Conservation (phyloP, 2,329 filamentous ascomycete genomes). For the Alternaria consortialis region DNA sequence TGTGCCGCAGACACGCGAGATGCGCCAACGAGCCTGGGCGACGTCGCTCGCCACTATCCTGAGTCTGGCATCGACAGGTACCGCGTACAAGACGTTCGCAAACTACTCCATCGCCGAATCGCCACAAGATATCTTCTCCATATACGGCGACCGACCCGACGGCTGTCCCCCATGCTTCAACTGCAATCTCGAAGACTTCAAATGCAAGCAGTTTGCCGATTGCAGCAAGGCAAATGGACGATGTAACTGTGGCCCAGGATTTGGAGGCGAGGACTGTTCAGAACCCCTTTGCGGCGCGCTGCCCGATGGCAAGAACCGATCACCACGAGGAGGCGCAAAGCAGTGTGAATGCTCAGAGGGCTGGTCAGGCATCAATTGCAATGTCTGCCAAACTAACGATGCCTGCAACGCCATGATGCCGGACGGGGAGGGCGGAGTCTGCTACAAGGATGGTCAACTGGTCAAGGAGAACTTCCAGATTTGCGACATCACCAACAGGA, state of each 20-base stretch:
- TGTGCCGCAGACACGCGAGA: conserved; percentile 39
- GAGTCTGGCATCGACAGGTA: conserved; percentile 30
- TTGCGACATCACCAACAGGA: conserved; percentile 95
- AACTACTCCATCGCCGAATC: conserved; percentile 64
- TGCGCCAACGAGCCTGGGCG: conserved; percentile 48
- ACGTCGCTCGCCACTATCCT: conserved; percentile 41
- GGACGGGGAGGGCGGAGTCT: conserved; percentile 80
- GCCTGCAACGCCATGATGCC: conserved; percentile 92
- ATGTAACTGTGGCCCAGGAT: conserved; percentile 90
- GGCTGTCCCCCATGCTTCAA: conserved; percentile 95
- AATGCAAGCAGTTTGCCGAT: conserved; percentile 86
- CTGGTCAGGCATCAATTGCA: conserved; percentile 98
- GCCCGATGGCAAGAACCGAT: conserved; percentile 77
- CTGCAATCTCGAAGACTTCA: conserved; percentile 92
- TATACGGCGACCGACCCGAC: conserved; percentile 76
- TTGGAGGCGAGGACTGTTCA: conserved; percentile 92
- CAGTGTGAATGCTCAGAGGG: conserved; percentile 87
- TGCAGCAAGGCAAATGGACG: conserved; percentile 93
- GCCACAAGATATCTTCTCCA: conserved; percentile 64
- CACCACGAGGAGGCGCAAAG: conserved; percentile 72
- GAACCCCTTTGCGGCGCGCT: conserved; percentile 90
- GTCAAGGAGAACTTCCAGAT: conserved; percentile 97
- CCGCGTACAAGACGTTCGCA: conserved; percentile 44
- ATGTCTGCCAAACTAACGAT: conserved; percentile 81
- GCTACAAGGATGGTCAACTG: conserved; percentile 89